Conservation (phyloP, 306 rosid species). For the Cicer chorassanicum region DNA sequence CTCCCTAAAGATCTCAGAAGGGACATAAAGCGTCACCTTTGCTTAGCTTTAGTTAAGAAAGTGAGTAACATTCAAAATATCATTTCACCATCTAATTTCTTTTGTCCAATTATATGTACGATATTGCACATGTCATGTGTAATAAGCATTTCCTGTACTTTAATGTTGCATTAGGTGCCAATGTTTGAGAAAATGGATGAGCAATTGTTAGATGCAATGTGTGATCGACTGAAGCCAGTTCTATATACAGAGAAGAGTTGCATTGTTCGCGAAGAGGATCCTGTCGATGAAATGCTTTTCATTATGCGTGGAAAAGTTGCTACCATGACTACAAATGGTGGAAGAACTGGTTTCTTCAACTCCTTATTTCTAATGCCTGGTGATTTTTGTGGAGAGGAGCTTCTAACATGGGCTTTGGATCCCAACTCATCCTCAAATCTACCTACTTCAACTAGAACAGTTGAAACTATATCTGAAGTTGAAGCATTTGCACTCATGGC, state of each 20-base stretch:
- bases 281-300: conserved; percentile 80
- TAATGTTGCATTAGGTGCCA: conserved; percentile 60
- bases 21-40: conserved; percentile 88
- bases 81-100: conserved; percentile 1
- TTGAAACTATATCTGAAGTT: conserved; percentile 74
- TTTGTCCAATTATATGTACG: background rate
- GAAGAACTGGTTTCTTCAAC: conserved; percentile 70
- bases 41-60: conserved; percentile 63
- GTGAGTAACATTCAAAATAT: conserved; percentile 50
- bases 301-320: conserved; percentile 73
- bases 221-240: conserved; percentile 76
- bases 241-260: conserved; percentile 69
- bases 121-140: conserved; percentile 5
- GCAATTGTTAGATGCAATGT: conserved; percentile 73
- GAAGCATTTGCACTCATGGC: conserved; percentile 88
- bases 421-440: conserved; percentile 65
- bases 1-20: conserved; percentile 84
- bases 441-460: conserved; percentile 76
- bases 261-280: conserved; percentile 80
- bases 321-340: conserved; percentile 68
- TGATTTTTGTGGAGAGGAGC: conserved; percentile 91
- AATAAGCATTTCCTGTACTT: conserved; percentile 33
- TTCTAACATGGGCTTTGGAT: conserved; percentile 87
- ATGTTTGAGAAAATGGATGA: conserved; percentile 72
- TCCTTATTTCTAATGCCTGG: conserved; percentile 61